These are phyloP conservation scores for Coleophoma crateriformis DNA, from an alignment of 2,329 filamentous ascomycete genomes.

Conservation along the genomic window DNA sequence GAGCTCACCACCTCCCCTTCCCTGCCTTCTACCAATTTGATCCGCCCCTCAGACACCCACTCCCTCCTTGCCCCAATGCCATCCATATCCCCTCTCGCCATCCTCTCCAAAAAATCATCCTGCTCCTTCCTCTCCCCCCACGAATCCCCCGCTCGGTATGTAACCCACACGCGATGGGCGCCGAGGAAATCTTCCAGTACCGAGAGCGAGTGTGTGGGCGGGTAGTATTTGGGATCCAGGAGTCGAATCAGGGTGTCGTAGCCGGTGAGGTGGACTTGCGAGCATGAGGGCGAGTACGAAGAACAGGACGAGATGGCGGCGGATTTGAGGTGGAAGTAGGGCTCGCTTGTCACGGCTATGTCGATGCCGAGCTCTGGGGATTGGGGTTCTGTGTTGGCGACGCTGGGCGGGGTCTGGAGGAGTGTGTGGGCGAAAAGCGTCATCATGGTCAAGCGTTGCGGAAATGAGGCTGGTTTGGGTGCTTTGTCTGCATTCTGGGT, in stretches of 20 bases:
- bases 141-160: slow-evolving; percentile 52
- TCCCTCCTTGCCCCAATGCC: slow-evolving; percentile 45
- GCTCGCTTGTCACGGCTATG: slow-evolving; percentile 63
- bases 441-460: slow-evolving; percentile 67
- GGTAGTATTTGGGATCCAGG: slow-evolving; percentile 68
- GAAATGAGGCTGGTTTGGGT: slow-evolving; percentile 62
- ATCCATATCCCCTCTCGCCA: slow-evolving; percentile 43
- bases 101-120: slow-evolving; percentile 41
- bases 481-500: slow-evolving; percentile 63
- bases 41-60: slow-evolving; percentile 47
- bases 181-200: slow-evolving; percentile 60
- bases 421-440: slow-evolving; percentile 57
- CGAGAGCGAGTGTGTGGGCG: slow-evolving; percentile 39
- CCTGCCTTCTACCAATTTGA: slow-evolving; percentile 52
- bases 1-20: slow-evolving; percentile 28
- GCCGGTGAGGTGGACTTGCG: slow-evolving; percentile 65
- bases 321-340: slow-evolving; percentile 72
- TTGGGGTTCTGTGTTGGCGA: neutral
- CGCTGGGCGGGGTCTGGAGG: slow-evolving; percentile 17
- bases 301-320: slow-evolving; percentile 44
- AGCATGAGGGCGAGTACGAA: slow-evolving; percentile 30
- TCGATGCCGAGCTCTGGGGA: slow-evolving; percentile 34
- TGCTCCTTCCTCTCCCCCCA: slow-evolving; percentile 55
- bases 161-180: slow-evolving; percentile 56
- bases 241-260: slow-evolving; percentile 74